Base-by-base conservation (phyloP, 169 alveolate species). In the Plasmodium sp. region DNA sequence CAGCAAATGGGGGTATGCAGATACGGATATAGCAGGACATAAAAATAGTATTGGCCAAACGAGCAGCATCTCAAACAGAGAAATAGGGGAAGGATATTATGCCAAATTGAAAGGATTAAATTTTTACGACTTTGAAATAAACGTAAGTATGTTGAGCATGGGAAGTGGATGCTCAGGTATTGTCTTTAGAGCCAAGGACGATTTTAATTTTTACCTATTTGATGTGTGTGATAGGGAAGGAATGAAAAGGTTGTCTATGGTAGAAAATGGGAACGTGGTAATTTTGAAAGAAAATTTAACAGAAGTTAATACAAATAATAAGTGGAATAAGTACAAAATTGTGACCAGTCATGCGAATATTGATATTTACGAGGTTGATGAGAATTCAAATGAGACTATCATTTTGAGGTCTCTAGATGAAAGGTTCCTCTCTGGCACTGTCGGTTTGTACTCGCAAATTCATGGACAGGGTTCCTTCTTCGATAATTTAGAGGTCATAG, bases 1-100 rank as follows among this genome's bases (percentile, higher is more conserved):
- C 34, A 96, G 97, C 83, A 90, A 86, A 51, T 98, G 99, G 99
- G 99, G 99, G 75, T 98, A 97, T 82, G 94, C 98, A 39, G 96
- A 96, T 56, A 83, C 98, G 39, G 97, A 97, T 58, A 93, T 98
- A 56, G 95, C 96, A 10, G 98, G 98, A 14, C 97, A 96, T 56
- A 74, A 86, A 39, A 95, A 95, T 71, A 90, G 97, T 54, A 83
- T 98, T 51, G 99, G 98, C 7, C 99, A 98, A 85, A 96, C 97
- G 72, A 95, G 97, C 18, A 95, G 96, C 74, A 94, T 98, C 1
- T 96, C 94, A 34, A 97, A 97, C 31, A 93, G 86, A 56, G 90
- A 94, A 56, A 95, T 96, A 34, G 97, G 96, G 16, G 98, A 97
- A 84, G 99, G 99, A 16, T 85, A 98, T 22, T 97, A 81, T 79